Evolutionary conservation across 2,329 filamentous ascomycete species (phyloP).

Genomic region (Xylaria sp.): DNA sequence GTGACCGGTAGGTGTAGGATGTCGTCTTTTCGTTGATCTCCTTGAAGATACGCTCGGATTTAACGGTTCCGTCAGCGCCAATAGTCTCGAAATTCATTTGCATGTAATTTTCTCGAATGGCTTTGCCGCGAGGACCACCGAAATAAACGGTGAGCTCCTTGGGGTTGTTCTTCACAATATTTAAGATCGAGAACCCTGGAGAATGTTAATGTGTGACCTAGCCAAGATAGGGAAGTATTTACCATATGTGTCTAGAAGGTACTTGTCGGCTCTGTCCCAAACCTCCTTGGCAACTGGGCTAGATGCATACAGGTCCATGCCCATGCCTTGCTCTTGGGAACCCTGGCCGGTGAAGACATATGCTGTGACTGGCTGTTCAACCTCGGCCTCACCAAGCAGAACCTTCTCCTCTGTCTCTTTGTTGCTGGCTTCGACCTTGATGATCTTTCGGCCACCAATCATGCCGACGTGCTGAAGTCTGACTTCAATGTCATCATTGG

Average conservation of each 20-base stretch:
- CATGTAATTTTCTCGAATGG: constrained; percentile 99
- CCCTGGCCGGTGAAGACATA: constrained; percentile 99
- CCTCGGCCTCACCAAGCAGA: constrained; percentile 92
- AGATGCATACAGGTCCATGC: constrained; percentile 97
- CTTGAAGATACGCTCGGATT: constrained; percentile 99
- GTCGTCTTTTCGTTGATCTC: constrained; percentile 92
- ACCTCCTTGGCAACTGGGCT: constrained; percentile 96
- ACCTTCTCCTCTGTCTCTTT: constrained; percentile 97
- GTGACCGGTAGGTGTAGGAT: constrained; percentile 97
- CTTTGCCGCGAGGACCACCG: constrained; percentile 94
- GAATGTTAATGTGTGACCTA: constrained; percentile 24
- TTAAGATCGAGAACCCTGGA: constrained; percentile 91
- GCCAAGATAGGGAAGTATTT: constrained; percentile 51
- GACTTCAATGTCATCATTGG: constrained; percentile 94
- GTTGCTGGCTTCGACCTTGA: constrained; percentile 97
- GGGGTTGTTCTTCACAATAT: constrained; percentile 99
- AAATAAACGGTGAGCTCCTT: constrained; percentile 99
- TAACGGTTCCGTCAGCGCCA: constrained; percentile 87
- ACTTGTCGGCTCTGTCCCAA: constrained; percentile 97
- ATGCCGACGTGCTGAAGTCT: constrained; percentile 97
- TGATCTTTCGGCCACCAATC: constrained; percentile 98
- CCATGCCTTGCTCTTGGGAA: constrained; percentile 99
- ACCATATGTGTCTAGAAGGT: constrained; percentile 99
- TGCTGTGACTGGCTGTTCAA: constrained; percentile 95
- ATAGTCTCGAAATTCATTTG: constrained; percentile 99